phyloP scores from a whole-genome alignment of 1,284 basidiomycete species.

The Phylloboletellus chloephorus region DNA sequence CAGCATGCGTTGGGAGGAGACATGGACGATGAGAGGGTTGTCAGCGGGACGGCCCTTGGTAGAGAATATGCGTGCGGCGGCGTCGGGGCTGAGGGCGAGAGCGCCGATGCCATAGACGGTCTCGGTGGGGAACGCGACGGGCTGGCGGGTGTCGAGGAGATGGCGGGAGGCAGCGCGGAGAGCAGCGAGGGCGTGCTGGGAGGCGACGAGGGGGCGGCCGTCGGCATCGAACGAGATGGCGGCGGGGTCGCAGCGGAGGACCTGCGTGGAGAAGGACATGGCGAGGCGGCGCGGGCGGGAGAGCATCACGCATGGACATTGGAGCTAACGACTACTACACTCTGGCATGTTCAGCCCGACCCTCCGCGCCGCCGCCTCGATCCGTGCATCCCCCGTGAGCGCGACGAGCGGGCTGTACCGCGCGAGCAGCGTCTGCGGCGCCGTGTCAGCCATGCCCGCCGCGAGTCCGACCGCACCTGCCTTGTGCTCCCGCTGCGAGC shows the following conservation, averaged over 20 bases:
- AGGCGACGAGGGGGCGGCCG: slow-evolving; percentile 41
- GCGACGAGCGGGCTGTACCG: slow-evolving; percentile 84
- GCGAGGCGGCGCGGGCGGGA: slow-evolving; percentile 1
- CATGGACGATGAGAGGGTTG: no score
- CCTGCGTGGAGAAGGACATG: slow-evolving; percentile 17
- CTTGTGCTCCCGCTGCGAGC: slow-evolving; percentile 58
- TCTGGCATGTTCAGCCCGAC: slow-evolving; percentile 78
- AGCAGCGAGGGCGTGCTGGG: slow-evolving; percentile 40
- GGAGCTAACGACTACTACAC: neutral
- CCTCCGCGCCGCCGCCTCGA: slow-evolving; percentile 78
- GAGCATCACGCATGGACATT: neutral
- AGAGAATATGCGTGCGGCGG: slow-evolving; percentile 74
- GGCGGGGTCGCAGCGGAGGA: slow-evolving; percentile 52
- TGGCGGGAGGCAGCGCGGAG: slow-evolving; percentile 46
- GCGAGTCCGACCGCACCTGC: slow-evolving; percentile 23
- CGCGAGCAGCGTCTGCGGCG: slow-evolving; percentile 59
- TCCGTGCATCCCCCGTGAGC: slow-evolving; percentile 71
- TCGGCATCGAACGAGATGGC: slow-evolving; percentile 46
- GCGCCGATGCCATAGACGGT: slow-evolving; percentile 98
- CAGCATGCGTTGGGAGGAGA: no score
- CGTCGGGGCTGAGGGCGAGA: slow-evolving; percentile 64
- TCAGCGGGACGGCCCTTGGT: slow-evolving; percentile 95
- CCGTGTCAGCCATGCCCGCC: slow-evolving; percentile 4
- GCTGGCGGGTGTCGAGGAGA: slow-evolving; percentile 41
- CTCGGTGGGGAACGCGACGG: slow-evolving; percentile 93